phyloP scores from a whole-genome alignment of 2,329 filamentous ascomycete species.

The Knufia petricola region DNA sequence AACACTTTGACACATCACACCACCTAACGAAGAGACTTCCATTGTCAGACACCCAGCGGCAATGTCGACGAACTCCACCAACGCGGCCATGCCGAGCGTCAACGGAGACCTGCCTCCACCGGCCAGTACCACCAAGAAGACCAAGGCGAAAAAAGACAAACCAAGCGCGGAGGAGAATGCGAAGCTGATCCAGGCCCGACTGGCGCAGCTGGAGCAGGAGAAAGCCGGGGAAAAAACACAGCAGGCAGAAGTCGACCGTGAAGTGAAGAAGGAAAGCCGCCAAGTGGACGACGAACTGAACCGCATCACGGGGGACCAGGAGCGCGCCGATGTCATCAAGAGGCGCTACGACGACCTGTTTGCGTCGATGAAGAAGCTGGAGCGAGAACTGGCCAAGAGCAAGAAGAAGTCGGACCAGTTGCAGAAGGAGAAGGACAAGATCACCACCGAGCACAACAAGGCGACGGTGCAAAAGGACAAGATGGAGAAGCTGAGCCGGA shows the following conservation, averaged over 20 bases:
- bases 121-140: slow-evolving; percentile 56
- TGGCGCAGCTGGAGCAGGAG: slow-evolving; percentile 90
- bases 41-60: not conserved
- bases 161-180: slow-evolving; percentile 79
- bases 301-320: slow-evolving; percentile 83
- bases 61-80: slow-evolving; percentile 1
- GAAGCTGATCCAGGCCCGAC: slow-evolving; percentile 83
- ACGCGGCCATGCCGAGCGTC: slow-evolving; percentile 29
- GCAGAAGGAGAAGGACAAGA: slow-evolving; percentile 92
- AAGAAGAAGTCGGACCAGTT: slow-evolving; percentile 90
- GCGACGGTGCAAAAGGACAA: slow-evolving; percentile 89
- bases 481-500: slow-evolving; percentile 87
- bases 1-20: not conserved
- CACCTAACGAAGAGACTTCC: too few species aligned
- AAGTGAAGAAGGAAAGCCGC: slow-evolving; percentile 87
- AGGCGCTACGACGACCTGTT: slow-evolving; percentile 86
- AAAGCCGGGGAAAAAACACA: slow-evolving; percentile 89
- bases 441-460: slow-evolving; percentile 79
- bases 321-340: slow-evolving; percentile 81
- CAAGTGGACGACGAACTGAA: slow-evolving; percentile 77
- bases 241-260: slow-evolving; percentile 89
- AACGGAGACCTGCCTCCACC: slow-evolving; percentile 33
- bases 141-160: slow-evolving; percentile 66
- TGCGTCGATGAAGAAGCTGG: slow-evolving; percentile 88
- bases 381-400: slow-evolving; percentile 88